Conservation (phyloP, 2,329 filamentous ascomycete species). For the Scortechinia acanthostroma region DNA sequence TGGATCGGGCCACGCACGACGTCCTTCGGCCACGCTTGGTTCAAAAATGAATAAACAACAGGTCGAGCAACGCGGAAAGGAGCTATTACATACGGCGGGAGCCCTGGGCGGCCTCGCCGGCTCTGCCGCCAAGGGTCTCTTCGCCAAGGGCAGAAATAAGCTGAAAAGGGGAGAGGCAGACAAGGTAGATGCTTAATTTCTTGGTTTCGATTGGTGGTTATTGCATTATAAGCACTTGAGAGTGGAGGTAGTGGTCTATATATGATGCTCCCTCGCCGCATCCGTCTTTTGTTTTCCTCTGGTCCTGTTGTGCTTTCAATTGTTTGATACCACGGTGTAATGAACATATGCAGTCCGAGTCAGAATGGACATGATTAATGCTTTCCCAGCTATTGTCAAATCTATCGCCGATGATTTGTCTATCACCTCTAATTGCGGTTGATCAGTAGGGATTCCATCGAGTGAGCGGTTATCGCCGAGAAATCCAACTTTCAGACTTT, state of each 20-base stretch:
- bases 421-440: too few relatives aligned
- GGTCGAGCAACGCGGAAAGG: not conserved
- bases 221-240: not conserved
- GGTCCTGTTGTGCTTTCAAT: not conserved
- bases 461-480: too few relatives aligned
- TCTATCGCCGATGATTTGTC: too few relatives aligned
- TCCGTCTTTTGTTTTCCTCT: not conserved
- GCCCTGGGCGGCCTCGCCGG: not conserved
- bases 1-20: not conserved
- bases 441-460: too few relatives aligned
- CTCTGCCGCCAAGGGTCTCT: not conserved
- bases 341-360: too few relatives aligned
- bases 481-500: too few relatives aligned
- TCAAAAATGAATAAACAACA: not conserved
- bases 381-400: too few relatives aligned
- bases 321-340: conserved; percentile 3
- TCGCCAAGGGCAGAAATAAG: not conserved
- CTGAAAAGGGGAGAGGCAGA: not conserved
- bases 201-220: not conserved
- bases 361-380: conserved; percentile 3
- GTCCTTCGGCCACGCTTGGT: not conserved
- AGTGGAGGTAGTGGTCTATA: too few relatives aligned
- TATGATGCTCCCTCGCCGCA: not conserved
- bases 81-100: not conserved
- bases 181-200: conserved; percentile 2